These are phyloP conservation scores for Zoysia japonica DNA, from an alignment of 176 grass and related monocot species.

Conservation along the genomic window DNA sequence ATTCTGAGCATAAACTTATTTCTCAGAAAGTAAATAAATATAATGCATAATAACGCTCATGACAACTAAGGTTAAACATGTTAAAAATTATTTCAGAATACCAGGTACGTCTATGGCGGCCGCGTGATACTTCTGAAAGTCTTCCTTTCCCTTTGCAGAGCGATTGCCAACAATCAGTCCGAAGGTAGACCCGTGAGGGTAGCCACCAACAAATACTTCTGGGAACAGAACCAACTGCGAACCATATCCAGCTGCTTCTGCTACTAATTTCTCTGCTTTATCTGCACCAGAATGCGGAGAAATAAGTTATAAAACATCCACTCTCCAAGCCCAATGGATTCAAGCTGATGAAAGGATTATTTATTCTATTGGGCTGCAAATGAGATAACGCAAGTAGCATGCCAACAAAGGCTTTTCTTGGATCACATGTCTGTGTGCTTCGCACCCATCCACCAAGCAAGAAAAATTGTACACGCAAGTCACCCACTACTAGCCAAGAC, in stretches of 20 bases:
- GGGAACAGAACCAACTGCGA: constrained; percentile 90
- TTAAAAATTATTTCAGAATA: constrained; percentile 40
- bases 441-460: background rate
- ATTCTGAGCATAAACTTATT: background rate
- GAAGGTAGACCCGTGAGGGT: constrained; percentile 84
- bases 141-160: constrained; percentile 76
- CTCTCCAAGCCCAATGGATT: background rate
- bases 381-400: background rate
- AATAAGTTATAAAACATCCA: constrained; percentile 2
- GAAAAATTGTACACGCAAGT: background rate
- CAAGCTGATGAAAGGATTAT: background rate
- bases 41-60: background rate
- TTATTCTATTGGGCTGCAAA: background rate
- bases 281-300: constrained; percentile 45
- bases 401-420: background rate
- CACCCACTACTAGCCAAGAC: background rate
- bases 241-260: constrained; percentile 75
- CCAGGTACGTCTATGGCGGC: constrained; percentile 91
- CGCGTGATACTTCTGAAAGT: constrained; percentile 82
- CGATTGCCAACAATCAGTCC: constrained; percentile 77
- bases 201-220: constrained; percentile 89
- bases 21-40: background rate
- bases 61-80: constrained; percentile 10
- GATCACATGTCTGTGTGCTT: background rate
- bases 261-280: constrained; percentile 81